Evolutionary conservation across 2,329 filamentous ascomycete species (phyloP), one percentile per base, ranked within the genome.

Genomic region (Pseudodiploospora longispora): DNA sequence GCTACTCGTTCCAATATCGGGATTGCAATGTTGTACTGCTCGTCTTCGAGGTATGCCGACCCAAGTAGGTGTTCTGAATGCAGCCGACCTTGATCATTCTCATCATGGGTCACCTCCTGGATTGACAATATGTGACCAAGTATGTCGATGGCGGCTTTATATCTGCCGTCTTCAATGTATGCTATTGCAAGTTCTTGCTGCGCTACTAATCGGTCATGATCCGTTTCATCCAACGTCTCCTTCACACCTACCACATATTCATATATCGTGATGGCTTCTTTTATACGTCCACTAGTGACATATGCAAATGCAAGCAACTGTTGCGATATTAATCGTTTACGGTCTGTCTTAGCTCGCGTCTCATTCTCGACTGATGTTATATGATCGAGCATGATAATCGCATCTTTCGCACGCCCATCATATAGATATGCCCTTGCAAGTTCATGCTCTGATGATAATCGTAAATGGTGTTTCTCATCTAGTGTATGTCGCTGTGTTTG

Each of bases 201-300:
- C 37, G 36, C 43, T 31, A 12, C 31, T 36, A 46, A 31, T 36
- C 43, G 43, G 41, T 6, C 3, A 36, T 55, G 30, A 3, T 46
- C 35, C 6, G 48, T 41, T 19, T 33, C 45, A 40, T 10, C 9
- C 7, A 40, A 28, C 10, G 4, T 50, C 36, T 33, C 36, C 34
- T 47, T 44, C 35, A 19, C 3, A 6, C 49, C n/a, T 6, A 56
- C 54, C 10, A 57, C 50, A 35, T 55, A 48, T 38, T 55, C 48
- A 3, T 57, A 43, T 8, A 59, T 43, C 31, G 45, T 32, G 7
- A 55, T 48, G 2, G 57, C 56, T 7, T 57, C 40, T 33, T 47
- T 42, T 2, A 52, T 40, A 34, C 32, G 32, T 34, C 32, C 12
- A 12, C 12, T 12, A 34, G 8, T 34, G 8, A 34, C 9, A 34